Evolutionary conservation across 1,284 basidiomycete genomes (phyloP).

Genomic region (Mixia osmundae): DNA sequence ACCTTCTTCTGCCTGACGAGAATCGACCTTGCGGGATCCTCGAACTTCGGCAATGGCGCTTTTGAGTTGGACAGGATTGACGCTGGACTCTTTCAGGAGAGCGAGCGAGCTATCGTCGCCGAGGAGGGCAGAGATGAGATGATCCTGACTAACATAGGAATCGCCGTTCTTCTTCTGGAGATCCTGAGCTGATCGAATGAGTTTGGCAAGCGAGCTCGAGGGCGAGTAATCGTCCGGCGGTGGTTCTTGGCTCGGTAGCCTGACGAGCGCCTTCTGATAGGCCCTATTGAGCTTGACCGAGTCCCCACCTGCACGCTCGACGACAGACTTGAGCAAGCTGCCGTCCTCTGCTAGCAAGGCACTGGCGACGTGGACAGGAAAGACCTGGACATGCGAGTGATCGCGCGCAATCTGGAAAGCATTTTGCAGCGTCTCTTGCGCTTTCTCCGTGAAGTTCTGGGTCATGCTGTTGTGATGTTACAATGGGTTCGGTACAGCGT

Average conservation of each 20-base stretch:
- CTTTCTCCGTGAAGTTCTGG: no score
- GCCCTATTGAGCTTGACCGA: no score
- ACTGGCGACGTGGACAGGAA: no score
- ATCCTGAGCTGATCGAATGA: constrained; percentile 53
- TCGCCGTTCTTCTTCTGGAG: constrained; percentile 66
- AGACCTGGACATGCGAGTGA: no score
- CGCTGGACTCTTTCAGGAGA: constrained; percentile 46
- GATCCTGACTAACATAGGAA: constrained; percentile 79
- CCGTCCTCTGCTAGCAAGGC: no score
- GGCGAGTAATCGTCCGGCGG: constrained; percentile 54
- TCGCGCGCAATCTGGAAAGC: no score
- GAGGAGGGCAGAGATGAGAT: constrained; percentile 46
- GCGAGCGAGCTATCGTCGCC: constrained; percentile 41
- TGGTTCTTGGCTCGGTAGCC: constrained; percentile 61
- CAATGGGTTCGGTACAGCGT: no score
- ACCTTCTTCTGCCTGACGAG: constrained; percentile 57
- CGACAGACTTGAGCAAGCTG: no score
- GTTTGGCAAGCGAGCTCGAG: constrained; percentile 36
- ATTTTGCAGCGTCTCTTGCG: no score
- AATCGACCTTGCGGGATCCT: constrained; percentile 59
- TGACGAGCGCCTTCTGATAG: no score
- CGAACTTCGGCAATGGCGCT: constrained; percentile 55
- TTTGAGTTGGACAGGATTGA: constrained; percentile 48
- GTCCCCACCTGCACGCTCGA: no score
- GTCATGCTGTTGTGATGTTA: no score